phyloP scores from a whole-genome alignment of 2,329 filamentous ascomycete species.

The Pseudopyricularia cyperi region DNA sequence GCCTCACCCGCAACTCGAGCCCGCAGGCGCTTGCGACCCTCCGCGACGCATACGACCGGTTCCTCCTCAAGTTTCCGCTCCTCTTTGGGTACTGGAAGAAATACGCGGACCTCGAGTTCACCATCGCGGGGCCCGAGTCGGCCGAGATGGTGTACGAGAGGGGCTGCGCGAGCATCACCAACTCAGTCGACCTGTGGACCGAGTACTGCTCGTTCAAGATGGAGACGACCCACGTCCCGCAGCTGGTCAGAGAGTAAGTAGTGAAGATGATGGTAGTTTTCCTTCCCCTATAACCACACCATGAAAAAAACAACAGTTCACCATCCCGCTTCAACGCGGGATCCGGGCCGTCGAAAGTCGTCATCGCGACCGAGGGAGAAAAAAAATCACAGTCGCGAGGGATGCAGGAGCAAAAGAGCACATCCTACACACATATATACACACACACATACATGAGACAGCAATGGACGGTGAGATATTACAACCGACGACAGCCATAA shows the following conservation, averaged over 20 bases:
- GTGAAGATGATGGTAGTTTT: slow-evolving; percentile 46
- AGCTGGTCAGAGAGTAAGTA: slow-evolving; percentile 99
- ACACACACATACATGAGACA: not conserved
- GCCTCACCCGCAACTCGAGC: slow-evolving; percentile 91
- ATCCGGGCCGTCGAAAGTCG: slow-evolving; percentile 9
- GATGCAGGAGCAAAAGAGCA: not conserved
- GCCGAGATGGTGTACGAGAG: slow-evolving; percentile 97
- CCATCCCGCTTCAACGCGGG: not conserved
- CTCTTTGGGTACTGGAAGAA: slow-evolving; percentile 99
- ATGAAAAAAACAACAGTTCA: slow-evolving; percentile 18
- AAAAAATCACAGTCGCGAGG: not conserved
- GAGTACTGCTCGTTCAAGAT: slow-evolving; percentile 98
- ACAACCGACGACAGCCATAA: slow-evolving; percentile 1
- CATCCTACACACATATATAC: too few species aligned
- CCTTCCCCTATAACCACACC: slow-evolving; percentile 36
- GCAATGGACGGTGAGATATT: slow-evolving; percentile 3
- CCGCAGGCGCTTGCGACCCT: slow-evolving; percentile 82
- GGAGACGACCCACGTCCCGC: slow-evolving; percentile 88
- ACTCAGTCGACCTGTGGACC: slow-evolving; percentile 92
- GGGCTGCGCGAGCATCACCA: slow-evolving; percentile 82
- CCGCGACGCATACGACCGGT: slow-evolving; percentile 79
- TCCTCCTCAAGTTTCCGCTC: slow-evolving; percentile 87
- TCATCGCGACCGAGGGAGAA: not conserved
- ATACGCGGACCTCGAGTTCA: slow-evolving; percentile 95
- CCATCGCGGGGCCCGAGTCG: slow-evolving; percentile 89